Base-by-base conservation (phyloP, 148 eudicot genomes). In the Silene conica region DNA sequence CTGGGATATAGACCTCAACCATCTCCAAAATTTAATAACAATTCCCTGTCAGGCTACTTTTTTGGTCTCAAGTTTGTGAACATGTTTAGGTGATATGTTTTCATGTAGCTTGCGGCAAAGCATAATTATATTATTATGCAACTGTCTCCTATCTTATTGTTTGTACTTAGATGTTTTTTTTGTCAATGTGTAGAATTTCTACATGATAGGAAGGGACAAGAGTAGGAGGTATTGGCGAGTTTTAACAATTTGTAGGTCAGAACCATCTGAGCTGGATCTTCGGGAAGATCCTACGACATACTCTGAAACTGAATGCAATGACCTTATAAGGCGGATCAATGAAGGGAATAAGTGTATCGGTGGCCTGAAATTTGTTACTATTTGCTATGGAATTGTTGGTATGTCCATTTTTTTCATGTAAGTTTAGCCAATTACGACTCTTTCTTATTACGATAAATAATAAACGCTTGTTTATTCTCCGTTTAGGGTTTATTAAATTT, bases 321-420 rank as follows among this genome's bases (percentile, higher is more conserved):
- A 95, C 66, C 83, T 95, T 31, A 78, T 90, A 78, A 85, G 83
- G 79, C 86, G 98, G 78, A 87, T 92, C 73, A 87, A 92, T 58
- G 98, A 92, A 78, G 98, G 98, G 82, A 95, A 95, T 83, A 90
- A 71, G 81, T 74, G 87, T 43, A 85, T 89, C 18, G 98, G 97
- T 66, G 98, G 98, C 63, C 96, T 95, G 69, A 90, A 84, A 67
- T 87, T 89, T 86, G 88, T 95, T 57, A 90, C 97, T 21, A 81
- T 79, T 63, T 92, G 92, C 80, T 95, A 90, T 76, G 98, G 98
- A 71, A 92, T 95, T 78, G 86, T 92, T 81, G 98, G 98, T 95
- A 87, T 63, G 90, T 20, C 0, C 70, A 18, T 66, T 38, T 16
- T 31, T 63, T 63, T 63, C 52, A 48, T 63, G 55, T 50, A 14